These are phyloP conservation scores for Onygenales sp. DNA, from an alignment of 2,329 filamentous ascomycete species.

Conservation along the genomic window DNA sequence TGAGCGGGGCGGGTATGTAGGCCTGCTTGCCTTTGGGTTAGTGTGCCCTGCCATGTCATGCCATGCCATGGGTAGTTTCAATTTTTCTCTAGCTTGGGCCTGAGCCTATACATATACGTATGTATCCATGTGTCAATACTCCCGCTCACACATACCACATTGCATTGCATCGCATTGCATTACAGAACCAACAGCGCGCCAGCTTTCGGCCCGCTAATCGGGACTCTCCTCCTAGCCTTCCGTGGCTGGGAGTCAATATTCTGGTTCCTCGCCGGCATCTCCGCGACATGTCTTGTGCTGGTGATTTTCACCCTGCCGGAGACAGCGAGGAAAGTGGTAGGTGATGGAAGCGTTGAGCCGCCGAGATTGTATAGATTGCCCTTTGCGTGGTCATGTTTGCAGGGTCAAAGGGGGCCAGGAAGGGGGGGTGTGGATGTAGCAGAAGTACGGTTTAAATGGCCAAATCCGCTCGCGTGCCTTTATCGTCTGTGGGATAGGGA, in stretches of 20 bases:
- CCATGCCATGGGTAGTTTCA: not conserved
- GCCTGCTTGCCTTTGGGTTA: constrained; percentile 9
- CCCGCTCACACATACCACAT: too few species aligned
- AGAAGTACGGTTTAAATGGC: constrained; percentile 1
- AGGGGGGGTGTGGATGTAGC: not conserved
- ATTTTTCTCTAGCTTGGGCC: not conserved
- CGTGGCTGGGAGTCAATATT: constrained; percentile 28
- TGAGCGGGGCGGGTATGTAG: constrained; percentile 13
- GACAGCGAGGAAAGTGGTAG: constrained; percentile 19
- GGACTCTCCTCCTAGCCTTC: constrained; percentile 11
- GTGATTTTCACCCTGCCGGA: constrained; percentile 23
- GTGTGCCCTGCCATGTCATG: not conserved
- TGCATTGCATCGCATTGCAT: not conserved
- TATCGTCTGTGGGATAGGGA: constrained; percentile 6
- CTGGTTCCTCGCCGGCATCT: constrained; percentile 26
- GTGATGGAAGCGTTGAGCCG: constrained; percentile 11
- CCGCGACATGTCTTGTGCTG: constrained; percentile 16
- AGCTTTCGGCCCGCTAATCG: not conserved
- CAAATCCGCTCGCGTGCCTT: constrained; percentile 13
- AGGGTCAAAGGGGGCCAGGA: not conserved
- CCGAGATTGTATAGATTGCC: not conserved
- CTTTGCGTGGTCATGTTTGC: not conserved
- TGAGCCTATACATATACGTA: too few species aligned
- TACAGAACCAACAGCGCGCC: not conserved
- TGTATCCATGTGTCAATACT: too few species aligned